phyloP scores from a whole-genome alignment of 2,329 filamentous ascomycete genomes.

The Aspergillus quadrilineatus region DNA sequence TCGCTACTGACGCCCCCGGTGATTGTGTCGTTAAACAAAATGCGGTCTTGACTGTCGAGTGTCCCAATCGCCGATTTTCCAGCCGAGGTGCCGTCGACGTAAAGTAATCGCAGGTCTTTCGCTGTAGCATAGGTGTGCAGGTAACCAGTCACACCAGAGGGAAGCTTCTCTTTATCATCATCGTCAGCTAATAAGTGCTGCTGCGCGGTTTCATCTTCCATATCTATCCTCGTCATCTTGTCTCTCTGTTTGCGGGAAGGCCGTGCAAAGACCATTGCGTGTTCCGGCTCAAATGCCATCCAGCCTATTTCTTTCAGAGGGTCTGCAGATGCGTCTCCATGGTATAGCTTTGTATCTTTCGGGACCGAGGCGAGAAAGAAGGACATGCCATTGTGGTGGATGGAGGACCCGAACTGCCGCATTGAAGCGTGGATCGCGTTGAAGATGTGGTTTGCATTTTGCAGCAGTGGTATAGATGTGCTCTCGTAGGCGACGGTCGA shows the following conservation, averaged over 20 bases:
- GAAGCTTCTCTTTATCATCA: neutral
- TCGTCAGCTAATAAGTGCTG: neutral
- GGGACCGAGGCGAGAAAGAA: constrained; percentile 67
- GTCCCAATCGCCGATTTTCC: constrained; percentile 66
- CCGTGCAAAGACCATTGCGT: constrained; percentile 64
- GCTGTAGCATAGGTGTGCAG: constrained; percentile 65
- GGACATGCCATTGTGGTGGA: constrained; percentile 74
- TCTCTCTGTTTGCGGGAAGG: constrained; percentile 10
- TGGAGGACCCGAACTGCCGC: constrained; percentile 70
- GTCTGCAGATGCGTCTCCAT: constrained; percentile 54
- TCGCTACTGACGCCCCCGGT: constrained; percentile 1
- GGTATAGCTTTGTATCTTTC: constrained; percentile 64
- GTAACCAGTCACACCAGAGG: constrained; percentile 48
- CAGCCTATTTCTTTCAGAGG: constrained; percentile 61
- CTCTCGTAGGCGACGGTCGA: neutral
- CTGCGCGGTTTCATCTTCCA: neutral
- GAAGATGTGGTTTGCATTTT: constrained; percentile 56
- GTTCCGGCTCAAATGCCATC: constrained; percentile 75
- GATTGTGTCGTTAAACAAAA: constrained; percentile 52
- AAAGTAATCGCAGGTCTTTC: constrained; percentile 60
- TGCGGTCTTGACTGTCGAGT: constrained; percentile 64
- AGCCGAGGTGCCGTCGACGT: constrained; percentile 69
- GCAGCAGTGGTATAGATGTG: neutral
- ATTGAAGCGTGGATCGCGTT: constrained; percentile 36
- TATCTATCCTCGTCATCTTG: neutral